These are phyloP conservation scores for Pleurotus giganteus DNA, from an alignment of 768 basidiomycete species.

Conservation along the genomic window DNA sequence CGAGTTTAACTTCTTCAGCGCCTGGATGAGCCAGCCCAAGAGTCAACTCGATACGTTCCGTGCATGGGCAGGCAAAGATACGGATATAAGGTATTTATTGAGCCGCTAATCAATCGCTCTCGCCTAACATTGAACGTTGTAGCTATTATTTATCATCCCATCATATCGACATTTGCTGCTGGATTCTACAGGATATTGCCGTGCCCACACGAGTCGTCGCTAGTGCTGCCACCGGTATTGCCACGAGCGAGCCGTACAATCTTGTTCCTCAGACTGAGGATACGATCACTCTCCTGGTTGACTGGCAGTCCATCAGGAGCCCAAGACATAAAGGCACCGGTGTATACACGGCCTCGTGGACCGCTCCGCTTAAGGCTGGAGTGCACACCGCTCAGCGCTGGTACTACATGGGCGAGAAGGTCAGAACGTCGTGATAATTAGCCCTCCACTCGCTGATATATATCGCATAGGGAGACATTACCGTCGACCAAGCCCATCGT, in stretches of 20 bases:
- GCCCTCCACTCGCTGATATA: conserved; percentile 3
- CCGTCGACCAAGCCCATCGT: conserved; percentile 90
- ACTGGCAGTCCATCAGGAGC: conserved; percentile 85
- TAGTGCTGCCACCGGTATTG: conserved; percentile 88
- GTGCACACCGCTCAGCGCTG: conserved; percentile 89
- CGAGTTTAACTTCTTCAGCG: conserved; percentile 94
- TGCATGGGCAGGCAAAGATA: conserved; percentile 93
- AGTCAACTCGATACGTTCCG: conserved; percentile 92
- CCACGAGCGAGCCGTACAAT: conserved; percentile 85
- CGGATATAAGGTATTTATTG: conserved; percentile 71
- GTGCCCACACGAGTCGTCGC: conserved; percentile 85
- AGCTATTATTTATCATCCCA: conserved; percentile 95
- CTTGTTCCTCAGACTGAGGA: conserved; percentile 88
- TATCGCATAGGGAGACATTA: conserved; percentile 74
- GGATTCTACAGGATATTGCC: conserved; percentile 77
- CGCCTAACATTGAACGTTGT: conserved; percentile 10
- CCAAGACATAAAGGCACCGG: conserved; percentile 78
- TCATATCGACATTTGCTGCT: conserved; percentile 87
- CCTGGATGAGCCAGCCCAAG: conserved; percentile 98
- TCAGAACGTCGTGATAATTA: conserved; percentile 21
- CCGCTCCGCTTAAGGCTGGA: conserved; percentile 86
- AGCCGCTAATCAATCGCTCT: background rate
- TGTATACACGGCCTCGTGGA: conserved; percentile 94
- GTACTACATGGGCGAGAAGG: conserved; percentile 96
- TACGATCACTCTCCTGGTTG: conserved; percentile 91